phyloP scores from a whole-genome alignment of 345 rosid species.

The Anastatica hierochuntica region DNA sequence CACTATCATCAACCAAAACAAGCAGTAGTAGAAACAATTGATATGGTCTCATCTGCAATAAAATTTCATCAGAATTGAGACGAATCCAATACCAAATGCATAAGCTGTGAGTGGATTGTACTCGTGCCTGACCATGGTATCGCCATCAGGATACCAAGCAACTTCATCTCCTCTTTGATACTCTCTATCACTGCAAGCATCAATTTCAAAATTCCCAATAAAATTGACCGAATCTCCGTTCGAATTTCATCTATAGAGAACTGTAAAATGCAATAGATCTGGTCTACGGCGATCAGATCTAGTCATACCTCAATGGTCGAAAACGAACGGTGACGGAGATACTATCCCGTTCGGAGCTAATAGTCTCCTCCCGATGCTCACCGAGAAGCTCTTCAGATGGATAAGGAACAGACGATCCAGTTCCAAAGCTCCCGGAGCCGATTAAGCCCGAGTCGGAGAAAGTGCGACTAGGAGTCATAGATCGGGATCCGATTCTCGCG shows the following conservation, averaged over 20 bases:
- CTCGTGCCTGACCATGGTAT: constrained; percentile 82
- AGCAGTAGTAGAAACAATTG: not conserved
- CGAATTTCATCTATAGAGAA: not conserved
- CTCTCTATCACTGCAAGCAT: constrained; percentile 70
- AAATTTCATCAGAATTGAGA: not conserved
- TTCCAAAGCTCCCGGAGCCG: constrained; percentile 34
- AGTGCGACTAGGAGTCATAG: constrained; percentile 67
- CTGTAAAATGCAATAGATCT: constrained; percentile 37
- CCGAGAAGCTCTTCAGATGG: constrained; percentile 58
- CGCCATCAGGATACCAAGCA: constrained; percentile 94
- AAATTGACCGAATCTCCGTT: not conserved
- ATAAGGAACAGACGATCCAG: constrained; percentile 41
- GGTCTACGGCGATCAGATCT: constrained; percentile 19
- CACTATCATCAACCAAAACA: not conserved
- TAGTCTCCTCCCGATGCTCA: constrained; percentile 46
- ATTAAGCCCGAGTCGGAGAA: constrained; percentile 45
- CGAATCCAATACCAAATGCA: constrained; percentile 66
- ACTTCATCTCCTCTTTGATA: constrained; percentile 92
- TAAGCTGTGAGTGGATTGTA: constrained; percentile 79
- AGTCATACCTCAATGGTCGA: constrained; percentile 74
- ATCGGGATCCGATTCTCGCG: constrained; percentile 48
- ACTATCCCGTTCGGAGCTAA: constrained; percentile 71
- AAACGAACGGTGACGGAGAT: constrained; percentile 97
- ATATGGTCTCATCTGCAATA: not conserved
- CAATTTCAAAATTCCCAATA: not conserved